Base-by-base conservation (phyloP, 202 grass and related monocot genomes). In the Zoysia matrella region DNA sequence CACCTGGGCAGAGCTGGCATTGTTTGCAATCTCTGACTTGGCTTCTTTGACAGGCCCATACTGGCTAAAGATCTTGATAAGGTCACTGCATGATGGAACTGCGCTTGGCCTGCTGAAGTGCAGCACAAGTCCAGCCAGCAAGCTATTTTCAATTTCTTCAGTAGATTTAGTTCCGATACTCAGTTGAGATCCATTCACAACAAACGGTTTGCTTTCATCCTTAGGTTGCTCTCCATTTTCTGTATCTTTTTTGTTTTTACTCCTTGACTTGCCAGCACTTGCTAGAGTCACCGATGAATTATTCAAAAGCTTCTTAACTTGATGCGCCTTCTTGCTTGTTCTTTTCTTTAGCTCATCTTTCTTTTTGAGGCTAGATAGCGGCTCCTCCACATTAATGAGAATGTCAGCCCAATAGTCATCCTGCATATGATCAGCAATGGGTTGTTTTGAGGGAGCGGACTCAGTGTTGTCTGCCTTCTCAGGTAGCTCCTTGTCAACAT, bases 401-500 rank as follows among this genome's bases (percentile, higher is more conserved):
- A 90, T 73, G 87, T 92, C 89, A 13, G 89, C 71, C 89, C 89
- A 92, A 87, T 87, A 90, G 7, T 91, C 79, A 15, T 94, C 89
- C 52, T 84, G 76, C 82, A 89, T 85, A 71, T 89, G 77, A 67
- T 90, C 82, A 78, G 53, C 66, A 60, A 86, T 18, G 10, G 80
- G 69, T 13, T 71, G 72, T 64, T 71, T 78, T 41, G 60, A 70
- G 22, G 82, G 69, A 82, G 67, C 36, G 52, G 62, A 79, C 69
- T 83, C 70, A 11, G 6, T 60, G n/a, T 82, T 48, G 18, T 51
- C 52, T 77, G 66, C 66, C 77, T 85, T 76, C 72, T 76, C 12
- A 2, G 52, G 52, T 46, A 57, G 30, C 64, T 55, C 43, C 47
- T 86, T 22, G 0, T 78, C 75, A 15, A 69, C 47, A 74, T 91